Conservation (phyloP, 2,329 filamentous ascomycete genomes). For the Purpureocillium lavendulum region DNA sequence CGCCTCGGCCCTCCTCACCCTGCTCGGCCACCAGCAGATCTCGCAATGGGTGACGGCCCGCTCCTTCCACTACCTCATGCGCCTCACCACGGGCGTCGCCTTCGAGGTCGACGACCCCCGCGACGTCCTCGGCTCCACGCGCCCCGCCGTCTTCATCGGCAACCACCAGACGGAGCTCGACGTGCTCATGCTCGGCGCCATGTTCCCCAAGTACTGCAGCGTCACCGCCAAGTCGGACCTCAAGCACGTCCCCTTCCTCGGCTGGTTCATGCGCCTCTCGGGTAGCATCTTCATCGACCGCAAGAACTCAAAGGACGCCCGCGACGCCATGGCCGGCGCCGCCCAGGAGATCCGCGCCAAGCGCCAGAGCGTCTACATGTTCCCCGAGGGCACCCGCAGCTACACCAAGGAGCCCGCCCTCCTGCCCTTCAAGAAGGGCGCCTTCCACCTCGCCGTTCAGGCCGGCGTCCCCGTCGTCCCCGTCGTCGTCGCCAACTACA, state of each 20-base stretch:
- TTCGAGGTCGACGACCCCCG: constrained; percentile 66
- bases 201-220: constrained; percentile 87
- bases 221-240: constrained; percentile 88
- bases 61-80: constrained; percentile 74
- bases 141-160: constrained; percentile 84
- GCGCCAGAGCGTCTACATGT: constrained; percentile 74
- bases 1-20: constrained; percentile 61
- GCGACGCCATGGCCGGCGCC: constrained; percentile 78
- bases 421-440: constrained; percentile 97
- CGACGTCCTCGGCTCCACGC: constrained; percentile 51
- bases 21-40: constrained; percentile 64
- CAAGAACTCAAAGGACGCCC: constrained; percentile 70
- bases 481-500: constrained; percentile 72
- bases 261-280: constrained; percentile 87
- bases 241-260: constrained; percentile 72
- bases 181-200: constrained; percentile 77
- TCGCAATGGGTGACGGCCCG: constrained; percentile 81
- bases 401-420: constrained; percentile 75
- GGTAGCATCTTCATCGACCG: constrained; percentile 95
- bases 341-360: constrained; percentile 67
- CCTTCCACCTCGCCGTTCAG: constrained; percentile 92
- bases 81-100: constrained; percentile 62
- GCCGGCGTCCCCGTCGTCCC: constrained; percentile 90
- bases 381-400: constrained; percentile 87
- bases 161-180: constrained; percentile 98